Conservation (phyloP, 208 protist species). For the Naegleria fowleri region DNA sequence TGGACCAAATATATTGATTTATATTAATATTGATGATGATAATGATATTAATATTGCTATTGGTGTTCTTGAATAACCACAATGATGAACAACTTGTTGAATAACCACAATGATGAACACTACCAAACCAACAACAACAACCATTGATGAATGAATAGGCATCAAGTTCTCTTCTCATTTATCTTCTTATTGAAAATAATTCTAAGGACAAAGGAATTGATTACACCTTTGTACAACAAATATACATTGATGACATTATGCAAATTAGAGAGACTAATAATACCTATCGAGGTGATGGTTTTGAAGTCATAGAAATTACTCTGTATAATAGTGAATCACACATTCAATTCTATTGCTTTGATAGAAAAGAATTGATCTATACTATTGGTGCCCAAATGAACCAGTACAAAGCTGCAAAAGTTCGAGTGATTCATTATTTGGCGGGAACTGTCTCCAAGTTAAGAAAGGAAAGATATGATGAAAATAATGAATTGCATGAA, state of each 20-base stretch:
- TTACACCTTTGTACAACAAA: background rate
- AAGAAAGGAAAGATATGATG: slow-evolving; percentile 7
- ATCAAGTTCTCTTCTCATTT: background rate
- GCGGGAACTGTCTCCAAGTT: background rate
- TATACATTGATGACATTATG: background rate
- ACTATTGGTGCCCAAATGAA: background rate
- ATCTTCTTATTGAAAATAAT: background rate
- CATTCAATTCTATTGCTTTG: background rate
- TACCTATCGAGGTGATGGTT: slow-evolving; percentile 9
- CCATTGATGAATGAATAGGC: too few relatives aligned
- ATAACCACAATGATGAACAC: too few relatives aligned
- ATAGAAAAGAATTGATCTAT: slow-evolving; percentile 1
- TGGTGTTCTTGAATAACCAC: too few relatives aligned
- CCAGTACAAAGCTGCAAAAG: background rate
- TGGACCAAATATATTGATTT: too few relatives aligned
- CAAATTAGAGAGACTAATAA: background rate
- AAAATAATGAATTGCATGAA: slow-evolving; percentile 16
- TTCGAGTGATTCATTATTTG: background rate
- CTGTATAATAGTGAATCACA: background rate
- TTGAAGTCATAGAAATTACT: background rate
- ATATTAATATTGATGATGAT: too few relatives aligned
- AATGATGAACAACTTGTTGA: too few relatives aligned
- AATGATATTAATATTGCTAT: too few relatives aligned
- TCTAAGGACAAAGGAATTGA: background rate
- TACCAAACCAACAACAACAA: too few relatives aligned